These are phyloP conservation scores for Hirschioporus abietinus DNA, from an alignment of 768 basidiomycete species.

Conservation along the genomic window DNA sequence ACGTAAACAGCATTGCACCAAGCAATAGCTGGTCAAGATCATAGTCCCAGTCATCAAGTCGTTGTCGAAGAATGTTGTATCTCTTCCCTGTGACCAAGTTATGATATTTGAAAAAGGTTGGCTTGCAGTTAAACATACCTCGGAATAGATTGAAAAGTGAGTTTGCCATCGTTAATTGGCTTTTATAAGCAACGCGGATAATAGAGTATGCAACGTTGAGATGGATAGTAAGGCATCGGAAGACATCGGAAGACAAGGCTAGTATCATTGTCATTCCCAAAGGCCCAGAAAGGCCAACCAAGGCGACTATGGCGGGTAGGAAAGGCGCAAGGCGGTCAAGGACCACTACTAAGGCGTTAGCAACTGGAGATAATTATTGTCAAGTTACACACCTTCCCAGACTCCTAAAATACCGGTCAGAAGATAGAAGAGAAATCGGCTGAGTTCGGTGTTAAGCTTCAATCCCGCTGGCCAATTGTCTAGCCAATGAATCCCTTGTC, in stretches of 20 bases:
- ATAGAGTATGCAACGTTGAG: constrained; percentile 65
- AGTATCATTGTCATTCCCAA: constrained; percentile 61
- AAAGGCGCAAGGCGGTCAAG: constrained; percentile 26
- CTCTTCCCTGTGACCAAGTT: constrained; percentile 62
- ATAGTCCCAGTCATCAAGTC: constrained; percentile 89
- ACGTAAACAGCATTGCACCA: constrained; percentile 84
- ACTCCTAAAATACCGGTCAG: constrained; percentile 58
- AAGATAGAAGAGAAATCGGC: constrained; percentile 70
- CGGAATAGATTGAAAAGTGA: constrained; percentile 89
- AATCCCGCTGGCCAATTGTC: constrained; percentile 95
- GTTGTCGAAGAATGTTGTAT: constrained; percentile 77
- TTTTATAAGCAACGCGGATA: constrained; percentile 55
- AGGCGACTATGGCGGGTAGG: constrained; percentile 28
- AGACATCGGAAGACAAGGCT: constrained; percentile 59
- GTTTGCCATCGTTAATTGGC: constrained; percentile 49
- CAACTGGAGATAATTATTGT: constrained; percentile 24
- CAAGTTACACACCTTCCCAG: constrained; percentile 62
- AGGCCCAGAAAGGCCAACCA: constrained; percentile 24
- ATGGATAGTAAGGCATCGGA: constrained; percentile 66
- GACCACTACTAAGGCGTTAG: constrained; percentile 20
- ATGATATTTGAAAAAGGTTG: constrained; percentile 3
- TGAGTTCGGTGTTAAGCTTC: constrained; percentile 95
- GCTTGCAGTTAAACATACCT: constrained; percentile 40
- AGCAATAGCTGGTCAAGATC: constrained; percentile 93
- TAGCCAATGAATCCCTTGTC: constrained; percentile 67